Percentiles rank a stretch among this genome's conserved stretches.
phyloP scores from a whole-genome alignment of 78 protist genomes.

The Dictyostelium capitatum region DNA sequence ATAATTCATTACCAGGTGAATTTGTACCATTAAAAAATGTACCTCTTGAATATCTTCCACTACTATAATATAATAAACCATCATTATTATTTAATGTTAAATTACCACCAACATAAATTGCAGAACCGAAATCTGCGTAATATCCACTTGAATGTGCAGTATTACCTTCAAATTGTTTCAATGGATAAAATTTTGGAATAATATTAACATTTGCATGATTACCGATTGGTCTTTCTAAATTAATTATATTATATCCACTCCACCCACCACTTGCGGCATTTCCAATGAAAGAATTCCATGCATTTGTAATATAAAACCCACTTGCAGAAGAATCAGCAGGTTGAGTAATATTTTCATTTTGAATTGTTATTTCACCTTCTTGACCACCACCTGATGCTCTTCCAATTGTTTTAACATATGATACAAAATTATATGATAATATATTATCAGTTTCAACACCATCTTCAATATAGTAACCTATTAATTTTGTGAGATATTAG shows the following conservation, averaged over 20 bases:
- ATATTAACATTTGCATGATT: not conserved
- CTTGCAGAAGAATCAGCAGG: slow-evolving; percentile 90
- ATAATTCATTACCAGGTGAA: not conserved
- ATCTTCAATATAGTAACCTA: slow-evolving; percentile 83
- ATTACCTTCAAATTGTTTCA: slow-evolving; percentile 83
- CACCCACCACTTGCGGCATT: not conserved
- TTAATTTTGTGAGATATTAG: too few relatives aligned
- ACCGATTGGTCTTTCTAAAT: slow-evolving; percentile 70
- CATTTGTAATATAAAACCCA: slow-evolving; percentile 27
- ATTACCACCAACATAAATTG: slow-evolving; percentile 81
- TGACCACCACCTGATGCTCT: slow-evolving; percentile 56
- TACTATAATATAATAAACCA: slow-evolving; percentile 21
- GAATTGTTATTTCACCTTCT: slow-evolving; percentile 55
- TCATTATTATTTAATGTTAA: not conserved
- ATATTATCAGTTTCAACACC: slow-evolving; percentile 86
- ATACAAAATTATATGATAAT: slow-evolving; percentile 74
- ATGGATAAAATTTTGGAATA: slow-evolving; percentile 62
- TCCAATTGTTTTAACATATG: slow-evolving; percentile 80
- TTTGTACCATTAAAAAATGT: slow-evolving; percentile 14
- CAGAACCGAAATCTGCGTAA: slow-evolving; percentile 53
- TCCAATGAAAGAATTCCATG: slow-evolving; percentile 13
- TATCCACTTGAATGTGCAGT: slow-evolving; percentile 82
- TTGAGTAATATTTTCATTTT: slow-evolving; percentile 28
- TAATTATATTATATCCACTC: slow-evolving; percentile 81
- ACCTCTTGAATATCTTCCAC: slow-evolving; percentile 60